A percentile compares a stretch with the other conserved stretches of the same genome.
Conservation (phyloP, 495 filamentous ascomycete genomes). For the Apodospora peruviana region DNA sequence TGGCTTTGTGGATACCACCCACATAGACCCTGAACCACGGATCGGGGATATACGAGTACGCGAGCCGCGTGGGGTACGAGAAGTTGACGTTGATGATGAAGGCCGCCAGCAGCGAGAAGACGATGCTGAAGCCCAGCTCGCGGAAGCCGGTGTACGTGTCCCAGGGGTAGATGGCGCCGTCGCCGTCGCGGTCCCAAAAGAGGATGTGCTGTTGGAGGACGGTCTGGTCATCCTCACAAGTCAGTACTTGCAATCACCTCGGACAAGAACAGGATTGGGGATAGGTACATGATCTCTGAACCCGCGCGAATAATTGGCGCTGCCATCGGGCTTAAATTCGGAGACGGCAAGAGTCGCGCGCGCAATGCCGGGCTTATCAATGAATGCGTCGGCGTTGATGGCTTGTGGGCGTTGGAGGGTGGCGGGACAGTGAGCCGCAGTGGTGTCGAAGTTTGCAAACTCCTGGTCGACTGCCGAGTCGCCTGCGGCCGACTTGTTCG, state of each 20-base stretch:
- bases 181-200: slow-evolving; percentile 43
- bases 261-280: neutral
- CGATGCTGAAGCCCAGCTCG: slow-evolving; percentile 43
- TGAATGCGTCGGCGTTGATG: slow-evolving; percentile 1
- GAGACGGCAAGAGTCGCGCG: slow-evolving; percentile 33
- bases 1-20: slow-evolving; percentile 47
- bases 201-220: slow-evolving; percentile 50
- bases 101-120: slow-evolving; percentile 37
- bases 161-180: slow-evolving; percentile 47
- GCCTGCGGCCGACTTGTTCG: too few relatives aligned
- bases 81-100: slow-evolving; percentile 46
- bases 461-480: too few relatives aligned
- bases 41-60: slow-evolving; percentile 36
- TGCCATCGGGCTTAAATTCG: slow-evolving; percentile 25
- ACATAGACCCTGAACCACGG: slow-evolving; percentile 45
- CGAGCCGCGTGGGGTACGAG: slow-evolving; percentile 45
- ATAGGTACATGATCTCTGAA: slow-evolving; percentile 3
- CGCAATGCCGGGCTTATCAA: slow-evolving; percentile 19
- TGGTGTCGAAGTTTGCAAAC: slow-evolving; percentile 10
- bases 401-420: slow-evolving; percentile 14
- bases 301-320: slow-evolving; percentile 10
- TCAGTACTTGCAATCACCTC: slow-evolving; percentile 1
- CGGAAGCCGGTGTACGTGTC: slow-evolving; percentile 52
- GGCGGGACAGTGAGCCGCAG: neutral
- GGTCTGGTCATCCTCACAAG: slow-evolving; percentile 12